Conservation (phyloP, 345 rosid genomes). For the Melaleuca quinquenervia region DNA sequence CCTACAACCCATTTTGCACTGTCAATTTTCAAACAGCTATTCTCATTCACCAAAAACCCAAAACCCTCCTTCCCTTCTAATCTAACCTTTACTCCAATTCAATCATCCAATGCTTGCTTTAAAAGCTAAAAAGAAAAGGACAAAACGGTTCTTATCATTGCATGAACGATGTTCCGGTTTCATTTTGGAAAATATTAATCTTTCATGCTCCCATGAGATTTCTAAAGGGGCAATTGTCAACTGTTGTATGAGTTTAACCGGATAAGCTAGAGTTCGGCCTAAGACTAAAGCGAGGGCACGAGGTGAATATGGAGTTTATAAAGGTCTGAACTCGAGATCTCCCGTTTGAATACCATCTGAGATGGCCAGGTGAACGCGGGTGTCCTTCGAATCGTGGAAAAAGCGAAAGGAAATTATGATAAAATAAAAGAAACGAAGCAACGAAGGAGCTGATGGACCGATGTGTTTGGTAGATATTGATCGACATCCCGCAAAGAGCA, state of each 20-base stretch:
- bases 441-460: background rate
- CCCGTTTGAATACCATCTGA: too few species aligned
- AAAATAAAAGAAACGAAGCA: background rate
- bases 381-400: background rate
- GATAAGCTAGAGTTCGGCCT: background rate
- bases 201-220: background rate
- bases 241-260: background rate
- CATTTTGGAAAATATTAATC: too few species aligned
- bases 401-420: background rate
- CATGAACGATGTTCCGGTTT: accelerated
- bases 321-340: background rate
- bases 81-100: background rate
- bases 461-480: background rate
- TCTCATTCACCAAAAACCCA: background rate
- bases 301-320: background rate
- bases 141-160: background rate
- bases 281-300: background rate
- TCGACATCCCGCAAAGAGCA: background rate
- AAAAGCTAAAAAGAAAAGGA: background rate
- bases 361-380: too few species aligned
- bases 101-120: background rate
- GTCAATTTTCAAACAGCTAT: background rate
- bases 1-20: background rate
- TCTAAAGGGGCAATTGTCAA: accelerated
- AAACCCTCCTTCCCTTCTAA: background rate